These are phyloP conservation scores for Sonneratia caseolaris DNA, from an alignment of 345 rosid genomes.

Conservation along the genomic window DNA sequence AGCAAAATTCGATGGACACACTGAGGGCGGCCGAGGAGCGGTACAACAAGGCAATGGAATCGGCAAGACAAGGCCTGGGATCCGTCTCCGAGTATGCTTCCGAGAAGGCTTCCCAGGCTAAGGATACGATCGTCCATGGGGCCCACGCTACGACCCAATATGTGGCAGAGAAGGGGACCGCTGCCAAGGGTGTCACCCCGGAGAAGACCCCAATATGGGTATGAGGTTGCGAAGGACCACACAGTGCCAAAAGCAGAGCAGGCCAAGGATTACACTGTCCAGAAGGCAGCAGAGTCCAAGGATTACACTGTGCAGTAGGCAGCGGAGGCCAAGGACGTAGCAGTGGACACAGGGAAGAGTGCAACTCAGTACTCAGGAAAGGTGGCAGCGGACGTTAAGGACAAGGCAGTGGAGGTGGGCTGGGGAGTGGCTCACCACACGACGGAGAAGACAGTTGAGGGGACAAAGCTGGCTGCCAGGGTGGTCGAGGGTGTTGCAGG, in stretches of 20 bases:
- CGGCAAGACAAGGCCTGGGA: conserved; percentile 21
- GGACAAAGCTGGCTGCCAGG: conserved; percentile 20
- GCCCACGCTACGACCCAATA: conserved; percentile 20
- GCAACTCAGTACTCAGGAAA: conserved; percentile 39
- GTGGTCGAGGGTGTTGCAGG: conserved; percentile 32
- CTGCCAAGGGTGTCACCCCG: conserved; percentile 14
- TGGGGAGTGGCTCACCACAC: conserved; percentile 70
- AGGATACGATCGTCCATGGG: conserved; percentile 23
- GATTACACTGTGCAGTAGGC: conserved; percentile 17
- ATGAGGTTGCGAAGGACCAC: conserved; percentile 14
- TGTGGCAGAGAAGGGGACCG: conserved; percentile 26
- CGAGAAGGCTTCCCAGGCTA: conserved; percentile 39
- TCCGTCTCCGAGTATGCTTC: conserved; percentile 7
- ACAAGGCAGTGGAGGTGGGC: conserved; percentile 45
- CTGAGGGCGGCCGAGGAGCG: conserved; percentile 39
- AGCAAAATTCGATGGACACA: conserved; percentile 39
- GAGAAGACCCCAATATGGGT: conserved; percentile 20
- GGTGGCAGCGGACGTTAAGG: conserved; percentile 35
- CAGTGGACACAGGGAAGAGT: conserved; percentile 44
- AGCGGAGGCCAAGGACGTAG: conserved; percentile 18
- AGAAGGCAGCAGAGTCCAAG: conserved; percentile 17
- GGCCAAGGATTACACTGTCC: conserved; percentile 9
- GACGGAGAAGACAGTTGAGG: conserved; percentile 27
- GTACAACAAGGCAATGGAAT: conserved; percentile 29
- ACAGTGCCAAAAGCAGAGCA: conserved; percentile 12